These are phyloP conservation scores for Scheffersomyces cryptocercus DNA, from an alignment of 1,139 yeast species.

Conservation along the genomic window DNA sequence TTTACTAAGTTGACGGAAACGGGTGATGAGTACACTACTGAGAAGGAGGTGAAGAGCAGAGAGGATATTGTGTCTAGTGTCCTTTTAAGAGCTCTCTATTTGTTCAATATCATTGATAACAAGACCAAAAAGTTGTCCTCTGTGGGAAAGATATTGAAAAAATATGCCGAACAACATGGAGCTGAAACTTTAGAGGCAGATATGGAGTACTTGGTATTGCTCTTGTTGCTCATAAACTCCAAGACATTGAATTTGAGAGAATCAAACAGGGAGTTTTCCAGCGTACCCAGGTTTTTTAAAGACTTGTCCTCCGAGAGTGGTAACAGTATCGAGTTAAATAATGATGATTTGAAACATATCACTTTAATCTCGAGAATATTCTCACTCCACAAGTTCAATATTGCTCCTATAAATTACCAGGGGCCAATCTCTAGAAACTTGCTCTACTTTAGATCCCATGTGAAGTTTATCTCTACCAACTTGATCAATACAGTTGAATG, in stretches of 20 bases:
- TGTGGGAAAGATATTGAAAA: constrained; percentile 58
- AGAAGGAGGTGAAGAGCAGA: constrained; percentile 28
- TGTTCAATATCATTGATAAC: constrained; percentile 56
- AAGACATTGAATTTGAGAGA: constrained; percentile 32
- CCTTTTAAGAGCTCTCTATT: constrained; percentile 56
- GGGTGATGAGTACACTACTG: constrained; percentile 8
- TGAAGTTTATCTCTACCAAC: constrained; percentile 52
- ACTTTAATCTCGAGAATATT: constrained; percentile 60
- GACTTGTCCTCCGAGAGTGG: constrained; percentile 19
- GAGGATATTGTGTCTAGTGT: constrained; percentile 64
- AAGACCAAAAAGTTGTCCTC: constrained; percentile 43
- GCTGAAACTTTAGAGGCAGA: constrained; percentile 24
- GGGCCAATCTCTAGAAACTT: constrained; percentile 72
- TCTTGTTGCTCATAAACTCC: constrained; percentile 44
- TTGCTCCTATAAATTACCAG: constrained; percentile 60
- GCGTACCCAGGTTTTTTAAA: constrained; percentile 39
- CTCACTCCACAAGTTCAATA: constrained; percentile 51
- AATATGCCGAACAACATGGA: constrained; percentile 26
- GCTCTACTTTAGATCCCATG: constrained; percentile 65
- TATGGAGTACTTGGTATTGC: constrained; percentile 39
- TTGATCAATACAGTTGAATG: constrained; percentile 58
- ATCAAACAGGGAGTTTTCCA: constrained; percentile 30
- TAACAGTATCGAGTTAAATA: constrained; percentile 34
- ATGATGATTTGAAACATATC: constrained; percentile 35
- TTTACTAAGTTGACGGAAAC: constrained; percentile 25